Percentiles rank a stretch among this genome's conserved stretches.
phyloP scores from a whole-genome alignment of 2,329 filamentous ascomycete species.

The Hymenoscyphus albidus region DNA sequence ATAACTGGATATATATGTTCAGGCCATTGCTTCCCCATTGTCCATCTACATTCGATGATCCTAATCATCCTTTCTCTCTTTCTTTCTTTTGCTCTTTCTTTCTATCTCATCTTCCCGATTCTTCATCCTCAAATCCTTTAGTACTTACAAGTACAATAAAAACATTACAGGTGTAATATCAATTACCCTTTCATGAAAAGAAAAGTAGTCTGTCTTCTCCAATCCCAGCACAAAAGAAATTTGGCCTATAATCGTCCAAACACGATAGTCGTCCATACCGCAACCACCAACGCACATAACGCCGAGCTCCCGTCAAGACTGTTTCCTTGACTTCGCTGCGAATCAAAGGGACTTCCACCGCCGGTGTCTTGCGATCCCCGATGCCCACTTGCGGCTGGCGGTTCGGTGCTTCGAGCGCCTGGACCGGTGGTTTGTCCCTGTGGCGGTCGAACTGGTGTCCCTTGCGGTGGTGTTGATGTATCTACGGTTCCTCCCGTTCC shows the following conservation, averaged over 20 bases:
- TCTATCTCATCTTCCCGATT: neutral
- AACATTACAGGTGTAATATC: neutral
- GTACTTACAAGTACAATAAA: neutral
- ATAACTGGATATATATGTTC: neutral
- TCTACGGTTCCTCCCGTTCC: neutral
- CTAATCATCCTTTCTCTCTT: neutral
- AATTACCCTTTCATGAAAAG: neutral
- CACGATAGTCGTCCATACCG: conserved; percentile 17
- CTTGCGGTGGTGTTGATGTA: neutral
- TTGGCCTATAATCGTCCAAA: conserved; percentile 15
- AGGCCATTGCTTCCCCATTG: neutral
- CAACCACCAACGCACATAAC: conserved; percentile 10
- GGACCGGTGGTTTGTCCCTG: neutral
- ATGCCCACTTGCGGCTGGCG: neutral
- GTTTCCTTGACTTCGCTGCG: conserved; percentile 16
- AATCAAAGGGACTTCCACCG: conserved; percentile 30
- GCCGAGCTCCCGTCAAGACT: conserved; percentile 12
- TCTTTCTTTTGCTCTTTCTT: neutral
- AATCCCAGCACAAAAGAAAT: conserved; percentile 1
- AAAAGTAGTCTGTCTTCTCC: neutral
- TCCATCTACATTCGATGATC: neutral
- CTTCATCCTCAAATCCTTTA: neutral
- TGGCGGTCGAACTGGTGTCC: neutral
- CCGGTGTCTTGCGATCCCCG: conserved; percentile 14
- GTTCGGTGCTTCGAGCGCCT: neutral